phyloP scores from a whole-genome alignment of 2,329 filamentous ascomycete genomes.

The Trichoderma citrinoviride region DNA sequence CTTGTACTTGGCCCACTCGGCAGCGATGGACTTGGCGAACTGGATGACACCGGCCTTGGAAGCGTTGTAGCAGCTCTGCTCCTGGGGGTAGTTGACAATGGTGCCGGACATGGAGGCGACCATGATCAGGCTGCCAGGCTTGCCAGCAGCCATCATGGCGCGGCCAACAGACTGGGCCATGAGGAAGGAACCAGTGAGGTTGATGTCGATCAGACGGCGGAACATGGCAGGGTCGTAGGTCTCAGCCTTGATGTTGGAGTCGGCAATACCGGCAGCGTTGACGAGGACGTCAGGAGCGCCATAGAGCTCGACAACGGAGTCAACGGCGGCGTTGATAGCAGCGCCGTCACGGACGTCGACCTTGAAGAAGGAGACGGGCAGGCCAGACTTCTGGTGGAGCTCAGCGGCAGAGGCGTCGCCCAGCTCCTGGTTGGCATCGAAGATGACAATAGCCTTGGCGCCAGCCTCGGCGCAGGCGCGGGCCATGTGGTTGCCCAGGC shows the following conservation, averaged over 20 bases:
- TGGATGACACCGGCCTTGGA: conserved; percentile 79
- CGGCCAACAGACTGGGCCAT: conserved; percentile 70
- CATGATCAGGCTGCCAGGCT: conserved; percentile 71
- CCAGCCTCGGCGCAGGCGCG: conserved; percentile 74
- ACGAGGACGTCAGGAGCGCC: conserved; percentile 72
- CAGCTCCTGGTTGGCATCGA: conserved; percentile 73
- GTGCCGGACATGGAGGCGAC: conserved; percentile 79
- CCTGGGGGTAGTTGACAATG: conserved; percentile 83
- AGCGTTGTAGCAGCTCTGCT: conserved; percentile 80
- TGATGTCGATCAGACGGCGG: conserved; percentile 77
- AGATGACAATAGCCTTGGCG: conserved; percentile 69
- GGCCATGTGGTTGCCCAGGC: conserved; percentile 77
- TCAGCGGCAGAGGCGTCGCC: conserved; percentile 68
- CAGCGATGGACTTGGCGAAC: conserved; percentile 75
- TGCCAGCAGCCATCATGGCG: conserved; percentile 69
- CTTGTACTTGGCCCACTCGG: conserved; percentile 78
- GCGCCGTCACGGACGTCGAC: conserved; percentile 72
- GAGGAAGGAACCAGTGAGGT: conserved; percentile 75
- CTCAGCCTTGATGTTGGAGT: conserved; percentile 82
- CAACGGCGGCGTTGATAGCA: conserved; percentile 67
- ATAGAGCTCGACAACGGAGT: conserved; percentile 62
- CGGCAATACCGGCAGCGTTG: conserved; percentile 77
- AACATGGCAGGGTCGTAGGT: conserved; percentile 74
- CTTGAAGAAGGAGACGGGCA: conserved; percentile 74
- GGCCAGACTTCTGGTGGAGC: conserved; percentile 68